Evolutionary conservation across 805 yeast species (phyloP).

Genomic region (Metschnikowia chrysomelidarum): DNA sequence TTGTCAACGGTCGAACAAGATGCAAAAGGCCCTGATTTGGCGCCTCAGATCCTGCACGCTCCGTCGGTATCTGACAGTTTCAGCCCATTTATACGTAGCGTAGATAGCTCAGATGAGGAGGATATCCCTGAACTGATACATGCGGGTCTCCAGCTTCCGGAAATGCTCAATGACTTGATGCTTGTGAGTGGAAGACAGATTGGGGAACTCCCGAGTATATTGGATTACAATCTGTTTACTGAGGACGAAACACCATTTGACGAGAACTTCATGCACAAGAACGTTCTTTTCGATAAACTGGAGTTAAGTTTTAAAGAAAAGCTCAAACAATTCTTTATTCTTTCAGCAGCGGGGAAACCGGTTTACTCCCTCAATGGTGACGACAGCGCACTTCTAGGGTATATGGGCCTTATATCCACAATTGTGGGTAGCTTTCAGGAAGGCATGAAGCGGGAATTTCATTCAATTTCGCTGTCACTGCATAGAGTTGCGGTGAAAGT

Average conservation of each 20-base stretch:
- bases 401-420: constrained; percentile 80
- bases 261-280: constrained; percentile 8
- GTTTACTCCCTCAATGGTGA: constrained; percentile 76
- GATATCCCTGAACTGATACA: constrained; percentile 1
- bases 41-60: constrained; percentile 1
- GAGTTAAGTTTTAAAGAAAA: constrained; percentile 27
- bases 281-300: constrained; percentile 19
- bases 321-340: constrained; percentile 70
- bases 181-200: constrained; percentile 1
- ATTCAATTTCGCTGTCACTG: constrained; percentile 51
- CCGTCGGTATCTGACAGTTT: constrained; percentile 4
- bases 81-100: constrained; percentile 9
- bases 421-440: constrained; percentile 67
- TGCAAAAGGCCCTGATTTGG: constrained; percentile 2
- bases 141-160: constrained; percentile 10
- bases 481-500: constrained; percentile 55
- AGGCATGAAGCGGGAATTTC: constrained; percentile 37
- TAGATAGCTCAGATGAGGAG: constrained; percentile 12
- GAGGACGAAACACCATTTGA: constrained; percentile 10
- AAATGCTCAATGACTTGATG: constrained; percentile 10
- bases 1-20: constrained; percentile 8
- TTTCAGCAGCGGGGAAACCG: constrained; percentile 87
- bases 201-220: background rate
- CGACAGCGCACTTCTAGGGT: constrained; percentile 64
- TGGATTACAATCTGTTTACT: constrained; percentile 12